phyloP scores from a whole-genome alignment of 306 rosid species.

The Castanea sativa region DNA sequence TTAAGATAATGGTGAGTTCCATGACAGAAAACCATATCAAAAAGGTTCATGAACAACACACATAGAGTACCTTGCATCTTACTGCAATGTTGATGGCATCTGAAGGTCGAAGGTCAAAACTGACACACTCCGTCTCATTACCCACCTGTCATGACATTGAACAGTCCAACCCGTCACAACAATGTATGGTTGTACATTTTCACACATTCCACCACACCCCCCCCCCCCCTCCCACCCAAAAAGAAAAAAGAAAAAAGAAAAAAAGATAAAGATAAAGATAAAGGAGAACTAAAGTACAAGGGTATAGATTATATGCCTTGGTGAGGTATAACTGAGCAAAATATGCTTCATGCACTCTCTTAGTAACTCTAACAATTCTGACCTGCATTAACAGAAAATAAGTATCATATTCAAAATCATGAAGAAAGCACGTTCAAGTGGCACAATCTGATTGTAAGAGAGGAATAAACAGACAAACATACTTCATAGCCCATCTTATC shows the following conservation, averaged over 20 bases:
- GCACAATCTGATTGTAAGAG: conserved; percentile 19
- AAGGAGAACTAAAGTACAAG: conserved; percentile 11
- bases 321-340: conserved; percentile 89
- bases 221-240: not conserved
- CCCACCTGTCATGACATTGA: conserved; percentile 54
- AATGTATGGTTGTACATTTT: not conserved
- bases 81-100: conserved; percentile 98
- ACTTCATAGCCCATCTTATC: conserved; percentile 96
- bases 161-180: not conserved
- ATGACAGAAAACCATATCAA: not conserved
- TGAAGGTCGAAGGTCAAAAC: conserved; percentile 97
- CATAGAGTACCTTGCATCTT: conserved; percentile 76
- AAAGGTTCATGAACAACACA: not conserved
- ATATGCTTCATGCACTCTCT: conserved; percentile 95
- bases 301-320: conserved; percentile 49
- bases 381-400: conserved; percentile 54
- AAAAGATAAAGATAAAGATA: not conserved
- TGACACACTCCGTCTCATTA: conserved; percentile 58
- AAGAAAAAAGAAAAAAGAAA: not conserved
- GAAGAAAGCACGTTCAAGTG: not conserved
- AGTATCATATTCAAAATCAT: conserved; percentile 19
- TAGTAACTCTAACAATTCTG: conserved; percentile 80
- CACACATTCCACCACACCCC: not conserved
- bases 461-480: conserved; percentile 24
- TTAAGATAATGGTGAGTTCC: not conserved